These are phyloP conservation scores for Candida caryicola DNA, from an alignment of 805 yeast species.

Conservation along the genomic window DNA sequence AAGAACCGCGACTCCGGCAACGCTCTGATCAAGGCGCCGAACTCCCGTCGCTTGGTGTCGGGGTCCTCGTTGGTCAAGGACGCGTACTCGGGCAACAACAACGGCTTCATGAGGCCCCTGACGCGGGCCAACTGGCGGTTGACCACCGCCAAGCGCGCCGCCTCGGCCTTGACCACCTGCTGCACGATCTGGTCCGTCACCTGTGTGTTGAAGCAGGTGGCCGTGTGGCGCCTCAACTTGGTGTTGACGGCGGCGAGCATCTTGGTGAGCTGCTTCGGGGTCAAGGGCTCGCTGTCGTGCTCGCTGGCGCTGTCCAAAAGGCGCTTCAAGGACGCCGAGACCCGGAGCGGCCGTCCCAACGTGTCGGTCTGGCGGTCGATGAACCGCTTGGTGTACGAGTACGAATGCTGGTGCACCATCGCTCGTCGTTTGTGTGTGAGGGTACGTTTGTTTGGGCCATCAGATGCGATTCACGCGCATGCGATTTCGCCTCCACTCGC, in stretches of 20 bases:
- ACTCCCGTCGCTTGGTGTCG: slow-evolving; percentile 15
- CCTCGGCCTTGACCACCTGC: slow-evolving; percentile 34
- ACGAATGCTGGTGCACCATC: slow-evolving; percentile 13
- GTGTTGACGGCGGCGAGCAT: slow-evolving; percentile 23
- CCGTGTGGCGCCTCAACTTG: slow-evolving; percentile 25
- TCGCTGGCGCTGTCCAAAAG: slow-evolving; percentile 8
- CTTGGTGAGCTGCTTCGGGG: slow-evolving; percentile 14
- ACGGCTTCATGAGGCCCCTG: slow-evolving; percentile 22
- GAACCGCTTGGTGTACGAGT: slow-evolving; percentile 30
- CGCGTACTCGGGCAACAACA: slow-evolving; percentile 24
- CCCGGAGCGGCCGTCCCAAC: slow-evolving; percentile 26
- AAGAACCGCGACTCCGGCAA: slow-evolving; percentile 36
- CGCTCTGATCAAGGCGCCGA: slow-evolving; percentile 24
- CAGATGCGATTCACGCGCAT: no score
- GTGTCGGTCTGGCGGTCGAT: slow-evolving; percentile 30
- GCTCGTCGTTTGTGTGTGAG: no score
- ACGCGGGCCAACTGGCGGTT: slow-evolving; percentile 24
- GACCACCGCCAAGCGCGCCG: slow-evolving; percentile 25
- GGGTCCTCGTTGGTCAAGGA: slow-evolving; percentile 10
- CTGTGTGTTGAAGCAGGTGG: slow-evolving; percentile 26
- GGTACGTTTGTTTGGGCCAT: no score
- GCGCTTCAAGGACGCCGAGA: slow-evolving; percentile 16
- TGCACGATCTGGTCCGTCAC: slow-evolving; percentile 35
- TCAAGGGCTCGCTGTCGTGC: not conserved
- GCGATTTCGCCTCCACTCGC: no score